Base-by-base conservation (phyloP, 208 protist genomes). In the Zelonia costaricensis region DNA sequence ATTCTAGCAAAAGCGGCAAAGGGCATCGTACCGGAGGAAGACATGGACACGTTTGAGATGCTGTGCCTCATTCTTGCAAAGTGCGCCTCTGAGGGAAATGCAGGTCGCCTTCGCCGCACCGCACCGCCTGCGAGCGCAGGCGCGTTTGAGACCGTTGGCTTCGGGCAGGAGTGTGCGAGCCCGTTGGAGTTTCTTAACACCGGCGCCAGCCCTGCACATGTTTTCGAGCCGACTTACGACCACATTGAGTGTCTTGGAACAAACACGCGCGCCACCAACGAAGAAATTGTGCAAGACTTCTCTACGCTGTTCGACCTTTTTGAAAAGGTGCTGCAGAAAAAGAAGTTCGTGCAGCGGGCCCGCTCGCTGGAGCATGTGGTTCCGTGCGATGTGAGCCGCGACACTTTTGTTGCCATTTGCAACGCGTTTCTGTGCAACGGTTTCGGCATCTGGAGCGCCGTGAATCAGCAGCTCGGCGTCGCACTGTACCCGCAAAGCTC, bases 341-440 rank as follows among this genome's bases (percentile, higher is more conserved):
- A 70, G 42, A 84, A 79, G 20, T 57, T 43, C 44, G 9, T 44
- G 3, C 28, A 63, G 30, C 27, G 53, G 25, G 7, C 18, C 25
- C 10, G 47, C 27, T 15, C 22, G 40, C 16, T 33, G 15, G 3
- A 48, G n/a, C 16, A 44, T 31, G n/a, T 38, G 22, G 20, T 77
- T n/a, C 68, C 78, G 0, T 6, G 1, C 0, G 27, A 62, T 13
- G 69, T 84, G 1, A 70, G 63, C 2, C 42, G 52, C 23, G 49
- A 69, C 5, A 58, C 62, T 7, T 81, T 73, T 68, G 58, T 76
- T 13, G 63, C 62, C 1, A 30, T 86, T 0, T 69, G 57, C 23
- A 68, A 22, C 18, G 67, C 75, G 5, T 86, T 76, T 45, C 20
- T 86, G 43, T 82, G 67, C 35, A 80, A 82, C 43, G 63, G 72